Base-by-base conservation (phyloP, 179 eudicot genomes). In the Silene coronaria region DNA sequence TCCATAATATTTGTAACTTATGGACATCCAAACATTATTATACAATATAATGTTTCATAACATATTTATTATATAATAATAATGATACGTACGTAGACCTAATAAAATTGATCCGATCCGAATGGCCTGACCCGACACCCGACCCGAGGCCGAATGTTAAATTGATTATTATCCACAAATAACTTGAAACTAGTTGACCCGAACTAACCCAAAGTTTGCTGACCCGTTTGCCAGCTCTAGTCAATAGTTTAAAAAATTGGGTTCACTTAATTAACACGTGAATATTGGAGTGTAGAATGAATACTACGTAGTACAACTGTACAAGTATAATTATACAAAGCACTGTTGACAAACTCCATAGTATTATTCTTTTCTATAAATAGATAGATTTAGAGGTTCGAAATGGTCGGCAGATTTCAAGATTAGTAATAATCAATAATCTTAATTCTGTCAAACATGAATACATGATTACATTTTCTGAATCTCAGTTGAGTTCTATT, bases 401-500 rank as follows among this genome's bases (percentile, higher is more conserved):
- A 21, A 32, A 26, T 72, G 58, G 80, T 78, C 80, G 76, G 80
- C 72, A 65, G 72, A 38, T 73, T 70, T 17, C 51, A 21, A 53
- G 24, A 48, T 72, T 46, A 42, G 10, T 38, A 38, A 58, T 66
- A 72, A 72, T 72, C 66, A n/a, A n/a, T 60, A 36, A 13, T 17
- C 23, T 64, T 63, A 23, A 58, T 77, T 21, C 48, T 72, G 74
- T 27, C 42, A 58, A 72, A 17, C 36, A 55, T 38, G 57, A 14
- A 2, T n/a, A n/a, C n/a, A n/a, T 55, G 68, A 61, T 61, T 73
- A 73, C 38, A n/a, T 61, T 61, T 57, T 34, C 58, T 61, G 38
- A 19, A 61, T 61, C 76, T 60, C 69, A 73, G 23, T 73, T 22
- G 16, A 22, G 4, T 12, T 55, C 36, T 73, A n/a, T 34, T 32